A percentile compares a stretch with the other conserved stretches of the same genome.
phyloP scores from a whole-genome alignment of 2,329 filamentous ascomycete species.

The Cladosporium velox region DNA sequence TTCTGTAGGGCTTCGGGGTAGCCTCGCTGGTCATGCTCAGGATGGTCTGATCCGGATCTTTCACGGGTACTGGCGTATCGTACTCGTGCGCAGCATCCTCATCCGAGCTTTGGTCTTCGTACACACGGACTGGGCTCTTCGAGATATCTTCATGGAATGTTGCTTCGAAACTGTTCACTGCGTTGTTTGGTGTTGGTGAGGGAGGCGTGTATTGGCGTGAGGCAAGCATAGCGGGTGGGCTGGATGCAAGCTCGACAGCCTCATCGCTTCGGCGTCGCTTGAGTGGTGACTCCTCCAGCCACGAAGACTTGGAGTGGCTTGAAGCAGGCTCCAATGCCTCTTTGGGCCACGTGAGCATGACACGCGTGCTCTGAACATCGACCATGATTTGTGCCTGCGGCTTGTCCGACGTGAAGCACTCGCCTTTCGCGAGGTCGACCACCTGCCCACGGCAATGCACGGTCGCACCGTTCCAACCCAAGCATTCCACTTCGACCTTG shows the following conservation, averaged over 20 bases:
- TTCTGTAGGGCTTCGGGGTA: slow-evolving; percentile 27
- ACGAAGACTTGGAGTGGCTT: slow-evolving; percentile 63
- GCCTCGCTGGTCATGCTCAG: slow-evolving; percentile 14
- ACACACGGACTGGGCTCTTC: slow-evolving; percentile 63
- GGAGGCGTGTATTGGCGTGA: slow-evolving; percentile 52
- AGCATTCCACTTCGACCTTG: slow-evolving; percentile 84
- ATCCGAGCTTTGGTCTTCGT: slow-evolving; percentile 68
- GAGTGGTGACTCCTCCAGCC: slow-evolving; percentile 60
- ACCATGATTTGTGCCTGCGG: slow-evolving; percentile 89
- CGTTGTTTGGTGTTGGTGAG: slow-evolving; percentile 70
- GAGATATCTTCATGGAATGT: slow-evolving; percentile 47
- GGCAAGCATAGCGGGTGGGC: slow-evolving; percentile 62
- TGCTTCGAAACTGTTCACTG: slow-evolving; percentile 45
- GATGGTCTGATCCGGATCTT: slow-evolving; percentile 17
- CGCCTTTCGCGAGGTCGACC: slow-evolving; percentile 83
- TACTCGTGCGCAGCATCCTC: slow-evolving; percentile 45
- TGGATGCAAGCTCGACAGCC: slow-evolving; percentile 54
- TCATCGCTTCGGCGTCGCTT: slow-evolving; percentile 51
- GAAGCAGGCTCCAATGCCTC: slow-evolving; percentile 51
- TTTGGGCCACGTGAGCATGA: slow-evolving; percentile 85
- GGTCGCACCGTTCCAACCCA: slow-evolving; percentile 94
- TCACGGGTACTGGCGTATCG: slow-evolving; percentile 26
- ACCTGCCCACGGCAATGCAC: slow-evolving; percentile 87
- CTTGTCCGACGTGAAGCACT: slow-evolving; percentile 86
- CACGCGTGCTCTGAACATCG: slow-evolving; percentile 89